These are phyloP conservation scores for Hypseocharis bilobata DNA, from an alignment of 441 rosid species.

Conservation along the genomic window DNA sequence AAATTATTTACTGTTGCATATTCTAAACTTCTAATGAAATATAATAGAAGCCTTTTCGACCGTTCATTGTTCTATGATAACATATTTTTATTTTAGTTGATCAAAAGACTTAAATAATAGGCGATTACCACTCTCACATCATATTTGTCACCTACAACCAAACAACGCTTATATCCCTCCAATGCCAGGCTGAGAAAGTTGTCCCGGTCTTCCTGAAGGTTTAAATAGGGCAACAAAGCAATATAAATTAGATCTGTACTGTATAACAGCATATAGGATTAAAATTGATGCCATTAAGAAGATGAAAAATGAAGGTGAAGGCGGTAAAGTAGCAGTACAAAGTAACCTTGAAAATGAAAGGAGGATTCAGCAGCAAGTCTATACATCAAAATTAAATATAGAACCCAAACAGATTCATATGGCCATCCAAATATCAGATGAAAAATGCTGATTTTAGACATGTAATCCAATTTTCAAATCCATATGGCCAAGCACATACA, in stretches of 20 bases:
- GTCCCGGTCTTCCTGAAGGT: slow-evolving; percentile 76
- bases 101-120: slow-evolving; percentile 9
- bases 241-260: background rate
- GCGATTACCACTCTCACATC: slow-evolving; percentile 84
- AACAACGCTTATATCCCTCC: slow-evolving; percentile 85
- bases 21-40: background rate
- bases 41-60: background rate
- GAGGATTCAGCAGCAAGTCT: too few relatives aligned
- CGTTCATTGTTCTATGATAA: background rate
- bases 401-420: background rate
- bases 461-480: background rate
- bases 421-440: background rate
- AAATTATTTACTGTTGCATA: too few relatives aligned
- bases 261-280: background rate
- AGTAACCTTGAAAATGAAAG: too few relatives aligned
- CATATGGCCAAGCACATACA: background rate
- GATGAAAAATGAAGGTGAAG: background rate
- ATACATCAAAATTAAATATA: too few relatives aligned
- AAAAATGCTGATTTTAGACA: background rate
- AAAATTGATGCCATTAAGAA: slow-evolving; percentile 2
- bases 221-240: slow-evolving; percentile 18
- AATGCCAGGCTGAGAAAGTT: slow-evolving; percentile 77
- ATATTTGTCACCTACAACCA: slow-evolving; percentile 84
- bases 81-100: slow-evolving; percentile 4
- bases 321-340: too few relatives aligned